A percentile compares a stretch with the other conserved stretches of the same genome.
phyloP scores from a whole-genome alignment of 345 rosid genomes.

The Hibiscus trionum region DNA sequence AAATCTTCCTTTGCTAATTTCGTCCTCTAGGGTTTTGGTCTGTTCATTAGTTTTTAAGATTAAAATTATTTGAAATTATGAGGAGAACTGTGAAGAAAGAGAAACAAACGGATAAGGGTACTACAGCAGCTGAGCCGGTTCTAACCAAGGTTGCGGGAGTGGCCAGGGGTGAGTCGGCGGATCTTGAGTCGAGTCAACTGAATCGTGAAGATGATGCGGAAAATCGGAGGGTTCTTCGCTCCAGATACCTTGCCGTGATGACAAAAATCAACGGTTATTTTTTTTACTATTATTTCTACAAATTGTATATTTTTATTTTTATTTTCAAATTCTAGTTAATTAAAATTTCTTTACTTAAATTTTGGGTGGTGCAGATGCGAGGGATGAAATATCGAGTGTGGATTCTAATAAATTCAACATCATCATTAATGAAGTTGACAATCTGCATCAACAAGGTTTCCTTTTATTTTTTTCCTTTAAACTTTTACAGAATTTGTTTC shows the following conservation, averaged over 20 bases:
- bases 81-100: slow-evolving; percentile 23
- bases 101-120: slow-evolving; percentile 6
- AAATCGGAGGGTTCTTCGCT: slow-evolving; percentile 57
- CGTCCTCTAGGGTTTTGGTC: background rate
- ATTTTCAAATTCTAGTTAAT: background rate
- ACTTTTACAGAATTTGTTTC: background rate
- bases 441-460: slow-evolving; percentile 53
- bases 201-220: slow-evolving; percentile 15
- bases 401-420: slow-evolving; percentile 56
- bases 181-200: slow-evolving; percentile 9
- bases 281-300: background rate
- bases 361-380: slow-evolving; percentile 38
- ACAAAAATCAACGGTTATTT: slow-evolving; percentile 49
- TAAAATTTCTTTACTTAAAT: background rate
- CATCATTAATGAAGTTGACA: slow-evolving; percentile 56
- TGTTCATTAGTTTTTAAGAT: background rate
- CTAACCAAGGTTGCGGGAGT: background rate
- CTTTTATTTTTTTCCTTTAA: background rate
- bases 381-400: slow-evolving; percentile 52
- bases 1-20: background rate
- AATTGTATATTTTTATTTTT: background rate
- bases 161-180: background rate
- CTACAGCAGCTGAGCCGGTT: background rate
- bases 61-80: background rate
- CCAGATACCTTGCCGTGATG: slow-evolving; percentile 54